Base-by-base conservation (phyloP, 352 stramenopile genomes). In the Bremia lactucae region DNA sequence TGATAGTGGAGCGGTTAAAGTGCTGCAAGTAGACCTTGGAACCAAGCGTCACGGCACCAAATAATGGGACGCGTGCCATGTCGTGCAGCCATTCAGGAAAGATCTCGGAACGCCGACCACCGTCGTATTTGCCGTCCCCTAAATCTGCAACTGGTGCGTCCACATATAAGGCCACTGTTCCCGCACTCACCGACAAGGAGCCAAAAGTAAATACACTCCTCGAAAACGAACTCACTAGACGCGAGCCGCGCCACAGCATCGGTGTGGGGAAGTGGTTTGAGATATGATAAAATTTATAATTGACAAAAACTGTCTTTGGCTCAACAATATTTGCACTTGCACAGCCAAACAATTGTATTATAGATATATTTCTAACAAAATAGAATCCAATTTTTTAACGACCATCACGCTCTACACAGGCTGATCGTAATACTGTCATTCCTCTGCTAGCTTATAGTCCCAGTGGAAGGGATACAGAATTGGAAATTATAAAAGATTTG, bases 51-150 rank as follows among this genome's bases (percentile, higher is more conserved):
- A 52, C 66, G 2, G 46, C 46, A 10, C 46, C 42, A 36, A 85
- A 79, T 22, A 87, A 31, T 8, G 78, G 71, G 9, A 62, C 44
- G 24, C 72, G 63, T 4, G 40, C 75, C 14, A 83, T 31, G 38
- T 84, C 54, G 51, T 85, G 71, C 21, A 86, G 37, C 71, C 76
- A 89, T 41, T 72, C 62, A 14, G 75, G 79, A 49, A 85, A 87
- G 23, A 63, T 40, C n/a, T 54, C 58, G 13, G 59, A 13, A 1
- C 59, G 62, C 14, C 53, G 50, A 3, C 36, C 42, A 13, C 51
- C 43, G 55, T 74, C 43, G 51, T 76, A 87, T 29, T 35, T 29
- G 20, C 64, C 76, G 42, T 86, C 73, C 18, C 58, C 65, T 15
- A 57, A 25, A 46, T 91, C 79, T 20, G 56, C 72, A 20, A 57